Percentiles rank a stretch among this genome's conserved stretches.
phyloP scores from a whole-genome alignment of 2,329 filamentous ascomycete genomes.

The Colletotrichum sp. region DNA sequence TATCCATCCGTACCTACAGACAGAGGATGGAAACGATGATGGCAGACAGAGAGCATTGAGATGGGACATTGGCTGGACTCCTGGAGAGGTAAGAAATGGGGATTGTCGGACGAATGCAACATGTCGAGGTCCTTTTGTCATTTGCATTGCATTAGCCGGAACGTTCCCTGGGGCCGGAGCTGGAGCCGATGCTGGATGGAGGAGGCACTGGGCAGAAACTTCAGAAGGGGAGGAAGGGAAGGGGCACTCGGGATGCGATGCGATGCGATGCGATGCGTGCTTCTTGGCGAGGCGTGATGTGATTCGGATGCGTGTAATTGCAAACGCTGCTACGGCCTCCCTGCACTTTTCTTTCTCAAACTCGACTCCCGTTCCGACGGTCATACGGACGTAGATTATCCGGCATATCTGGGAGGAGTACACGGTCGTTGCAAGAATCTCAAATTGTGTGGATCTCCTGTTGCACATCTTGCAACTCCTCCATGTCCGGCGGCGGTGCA shows the following conservation, averaged over 20 bases:
- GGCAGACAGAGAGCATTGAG: not conserved
- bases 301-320: not conserved
- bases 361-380: not conserved
- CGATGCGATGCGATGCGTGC: not conserved
- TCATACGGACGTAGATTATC: not conserved
- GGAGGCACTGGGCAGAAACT: not conserved
- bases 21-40: not conserved
- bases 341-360: not conserved
- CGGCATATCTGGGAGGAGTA: not conserved
- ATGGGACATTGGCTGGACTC: not conserved
- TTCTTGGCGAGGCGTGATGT: conserved; percentile 6
- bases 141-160: conserved; percentile 22
- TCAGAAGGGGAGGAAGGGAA: not conserved
- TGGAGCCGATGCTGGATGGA: not conserved
- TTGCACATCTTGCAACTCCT: not conserved
- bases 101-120: not conserved
- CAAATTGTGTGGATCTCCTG: not conserved
- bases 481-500: not conserved
- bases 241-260: not conserved
- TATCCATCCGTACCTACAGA: not conserved
- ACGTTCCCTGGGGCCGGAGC: not conserved
- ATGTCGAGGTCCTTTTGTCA: conserved; percentile 9
- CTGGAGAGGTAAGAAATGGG: not conserved
- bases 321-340: not conserved
- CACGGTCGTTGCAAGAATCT: not conserved